Evolutionary conservation across 129 eudicot species (phyloP).

Genomic region (Flaveria robusta): DNA sequence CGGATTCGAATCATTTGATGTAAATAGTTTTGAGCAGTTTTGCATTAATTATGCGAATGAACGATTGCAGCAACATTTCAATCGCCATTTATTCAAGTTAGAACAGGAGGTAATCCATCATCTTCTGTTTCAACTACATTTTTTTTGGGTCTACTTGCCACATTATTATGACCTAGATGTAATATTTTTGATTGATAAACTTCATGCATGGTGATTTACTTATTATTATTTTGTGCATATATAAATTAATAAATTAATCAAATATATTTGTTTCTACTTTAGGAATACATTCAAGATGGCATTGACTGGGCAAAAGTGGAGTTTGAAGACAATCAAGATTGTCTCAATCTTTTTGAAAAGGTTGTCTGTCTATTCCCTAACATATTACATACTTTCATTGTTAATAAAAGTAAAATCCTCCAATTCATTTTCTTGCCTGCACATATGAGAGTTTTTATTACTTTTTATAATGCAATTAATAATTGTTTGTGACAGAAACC

Average conservation of each 20-base stretch:
- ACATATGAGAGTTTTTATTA: not conserved
- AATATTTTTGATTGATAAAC: not conserved
- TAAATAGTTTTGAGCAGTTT: conserved; percentile 97
- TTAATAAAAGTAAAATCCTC: not conserved
- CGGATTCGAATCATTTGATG: conserved; percentile 97
- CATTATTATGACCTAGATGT: not conserved
- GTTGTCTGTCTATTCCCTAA: conserved; percentile 30
- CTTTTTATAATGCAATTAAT: not conserved
- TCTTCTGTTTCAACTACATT: conserved; percentile 1
- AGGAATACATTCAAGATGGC: conserved; percentile 99
- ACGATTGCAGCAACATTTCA: conserved; percentile 93
- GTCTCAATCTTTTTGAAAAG: conserved; percentile 91
- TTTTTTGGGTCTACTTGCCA: not conserved
- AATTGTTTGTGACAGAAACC: conserved; percentile 68
- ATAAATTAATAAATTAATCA: not conserved
- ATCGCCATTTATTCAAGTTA: conserved; percentile 87
- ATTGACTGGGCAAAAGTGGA: conserved; percentile 96
- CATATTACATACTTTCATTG: not conserved
- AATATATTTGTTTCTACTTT: conserved; percentile 6
- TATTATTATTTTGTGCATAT: not conserved
- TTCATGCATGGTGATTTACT: not conserved
- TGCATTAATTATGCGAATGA: conserved; percentile 98
- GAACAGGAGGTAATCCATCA: conserved; percentile 79
- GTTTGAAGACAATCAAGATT: conserved; percentile 94
- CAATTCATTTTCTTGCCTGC: not conserved